Base-by-base conservation (phyloP, 1,284 basidiomycete species). In the Ceratobasidium sp. region DNA sequence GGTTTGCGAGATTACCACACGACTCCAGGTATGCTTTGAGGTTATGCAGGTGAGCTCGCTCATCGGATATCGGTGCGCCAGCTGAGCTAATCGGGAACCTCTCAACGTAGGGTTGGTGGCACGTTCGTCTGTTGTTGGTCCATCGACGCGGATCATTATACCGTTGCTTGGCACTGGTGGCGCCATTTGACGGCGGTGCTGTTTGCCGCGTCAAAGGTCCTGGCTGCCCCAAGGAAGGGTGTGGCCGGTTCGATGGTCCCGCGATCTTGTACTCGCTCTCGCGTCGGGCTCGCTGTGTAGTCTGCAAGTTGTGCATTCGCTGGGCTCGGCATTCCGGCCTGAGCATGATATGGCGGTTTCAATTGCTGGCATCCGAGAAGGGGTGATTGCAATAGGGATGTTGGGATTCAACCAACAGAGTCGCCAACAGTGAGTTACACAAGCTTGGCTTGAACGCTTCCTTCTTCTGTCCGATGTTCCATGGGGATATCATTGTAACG, bases 331-430 rank as follows among this genome's bases (percentile, higher is more conserved):
- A 65, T 14, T 48, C 48, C 1, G 48, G 63, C 11, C 13, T 51
- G 4, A 27, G 31, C 63, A 65, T 65, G 63, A 65, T 51, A 22
- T 65, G 63, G 27, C 48, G 63, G 16, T 64, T 24, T 4, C 46
- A 19, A 24, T 64, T 27, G 8, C 9, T 19, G 1, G 13, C 29
- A 4, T 19, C 5, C 4, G 16, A 13, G 39, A 48, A 63, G 6
- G 39, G 22, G n/a, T 37, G 43, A 5, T 31, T 9, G 16, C 63
- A 65, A 22, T 65, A 65, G 3, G 37, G 34, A 8, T n/a, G n/a
- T n/a, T n/a, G n/a, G n/a, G n/a, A n/a, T n/a, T n/a, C n/a, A n/a
- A n/a, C n/a, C n/a, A n/a, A n/a, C n/a, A n/a, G n/a, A n/a, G n/a
- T n/a, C n/a, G n/a, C n/a, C n/a, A n/a, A n/a, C n/a, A n/a, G n/a